Evolutionary conservation across 371 early-diverging fungal species (phyloP).

Genomic region (Dinochytrium kinnereticum): DNA sequence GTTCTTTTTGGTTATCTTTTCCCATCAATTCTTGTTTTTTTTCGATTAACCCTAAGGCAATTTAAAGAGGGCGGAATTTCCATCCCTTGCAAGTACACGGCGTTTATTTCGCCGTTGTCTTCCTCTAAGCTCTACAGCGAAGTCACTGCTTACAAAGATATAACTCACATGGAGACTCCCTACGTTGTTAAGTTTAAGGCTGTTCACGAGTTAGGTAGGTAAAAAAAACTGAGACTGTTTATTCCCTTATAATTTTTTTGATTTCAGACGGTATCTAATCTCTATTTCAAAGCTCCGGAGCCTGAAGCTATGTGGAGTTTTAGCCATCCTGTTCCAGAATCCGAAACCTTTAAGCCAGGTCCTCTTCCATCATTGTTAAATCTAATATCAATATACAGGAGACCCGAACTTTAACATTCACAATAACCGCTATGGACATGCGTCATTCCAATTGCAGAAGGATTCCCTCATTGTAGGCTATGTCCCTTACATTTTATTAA

Average conservation of each 20-base stretch:
- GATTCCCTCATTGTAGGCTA: constrained; percentile 63
- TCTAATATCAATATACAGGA: constrained; percentile 14
- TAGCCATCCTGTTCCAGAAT: constrained; percentile 69
- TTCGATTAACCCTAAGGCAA: neutral
- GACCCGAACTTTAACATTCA: constrained; percentile 68
- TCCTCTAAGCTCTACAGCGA: constrained; percentile 75
- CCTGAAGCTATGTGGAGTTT: constrained; percentile 84
- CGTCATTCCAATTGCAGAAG: constrained; percentile 57
- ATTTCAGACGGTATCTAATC: too few species aligned
- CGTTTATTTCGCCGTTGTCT: constrained; percentile 85
- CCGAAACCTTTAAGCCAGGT: neutral
- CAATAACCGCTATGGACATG: constrained; percentile 66
- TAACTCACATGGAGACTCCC: constrained; percentile 79
- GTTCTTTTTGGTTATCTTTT: too few species aligned
- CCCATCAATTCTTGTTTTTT: too few species aligned
- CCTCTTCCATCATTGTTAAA: neutral
- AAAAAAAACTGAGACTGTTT: neutral
- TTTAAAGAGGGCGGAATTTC: constrained; percentile 80
- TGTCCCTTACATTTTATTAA: neutral
- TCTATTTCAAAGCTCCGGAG: constrained; percentile 47
- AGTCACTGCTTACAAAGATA: constrained; percentile 68
- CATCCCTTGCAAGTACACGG: constrained; percentile 82
- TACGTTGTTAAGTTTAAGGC: constrained; percentile 92
- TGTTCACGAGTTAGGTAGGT: constrained; percentile 61
- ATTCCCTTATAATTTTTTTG: neutral